Conservation (phyloP, 2,329 filamentous ascomycete species). For the Talaromyces sp. region DNA sequence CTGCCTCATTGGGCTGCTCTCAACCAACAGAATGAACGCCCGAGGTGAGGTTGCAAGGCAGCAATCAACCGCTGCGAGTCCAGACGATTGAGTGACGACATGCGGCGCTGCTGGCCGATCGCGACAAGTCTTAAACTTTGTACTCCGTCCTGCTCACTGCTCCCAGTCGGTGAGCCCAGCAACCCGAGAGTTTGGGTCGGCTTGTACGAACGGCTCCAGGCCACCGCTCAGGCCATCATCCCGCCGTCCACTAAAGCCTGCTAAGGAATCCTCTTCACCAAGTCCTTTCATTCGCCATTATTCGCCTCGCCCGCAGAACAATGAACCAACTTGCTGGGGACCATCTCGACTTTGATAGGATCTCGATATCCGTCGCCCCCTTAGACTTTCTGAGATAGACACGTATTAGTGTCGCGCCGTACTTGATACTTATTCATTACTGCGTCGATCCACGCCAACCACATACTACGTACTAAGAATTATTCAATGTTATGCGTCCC, state of each 20-base stretch:
- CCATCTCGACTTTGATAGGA: background rate
- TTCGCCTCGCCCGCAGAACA: background rate
- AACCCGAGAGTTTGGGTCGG: slow-evolving; percentile 11
- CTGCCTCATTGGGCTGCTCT: background rate
- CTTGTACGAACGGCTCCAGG: slow-evolving; percentile 5
- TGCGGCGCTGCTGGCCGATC: background rate
- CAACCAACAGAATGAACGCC: background rate
- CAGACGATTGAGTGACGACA: background rate
- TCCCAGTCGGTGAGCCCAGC: background rate
- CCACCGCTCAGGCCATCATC: background rate
- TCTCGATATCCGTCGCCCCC: background rate
- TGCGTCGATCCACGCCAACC: slow-evolving; percentile 7
- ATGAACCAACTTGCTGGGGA: background rate
- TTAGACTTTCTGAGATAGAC: background rate
- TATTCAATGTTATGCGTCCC: slow-evolving; percentile 9
- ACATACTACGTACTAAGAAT: slow-evolving; percentile 1
- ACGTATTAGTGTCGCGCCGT: background rate
- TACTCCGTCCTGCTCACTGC: background rate
- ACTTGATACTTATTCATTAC: background rate
- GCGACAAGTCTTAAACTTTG: background rate
- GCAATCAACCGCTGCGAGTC: background rate
- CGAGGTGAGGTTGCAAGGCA: background rate
- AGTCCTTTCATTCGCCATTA: background rate
- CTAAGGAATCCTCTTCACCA: background rate
- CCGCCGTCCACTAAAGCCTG: background rate